Conservation (phyloP, 2,329 filamentous ascomycete genomes). For the Verticillium klebahnii region DNA sequence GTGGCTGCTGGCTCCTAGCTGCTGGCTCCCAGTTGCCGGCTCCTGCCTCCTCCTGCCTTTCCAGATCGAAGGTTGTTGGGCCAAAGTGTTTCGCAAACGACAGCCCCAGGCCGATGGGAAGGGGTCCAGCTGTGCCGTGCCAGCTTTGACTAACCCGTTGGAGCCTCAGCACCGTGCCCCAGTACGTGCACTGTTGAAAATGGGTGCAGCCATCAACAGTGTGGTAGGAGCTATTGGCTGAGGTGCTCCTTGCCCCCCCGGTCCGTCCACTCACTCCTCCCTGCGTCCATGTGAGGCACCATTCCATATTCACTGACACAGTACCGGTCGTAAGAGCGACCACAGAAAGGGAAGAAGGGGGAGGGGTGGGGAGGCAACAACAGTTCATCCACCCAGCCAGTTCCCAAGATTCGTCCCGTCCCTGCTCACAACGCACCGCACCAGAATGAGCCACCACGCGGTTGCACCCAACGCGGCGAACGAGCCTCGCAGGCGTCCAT, state of each 20-base stretch:
- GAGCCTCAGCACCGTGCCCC: too few relatives aligned
- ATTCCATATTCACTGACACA: not conserved
- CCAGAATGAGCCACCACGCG: not conserved
- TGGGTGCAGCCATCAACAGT: too few relatives aligned
- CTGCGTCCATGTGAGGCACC: not conserved
- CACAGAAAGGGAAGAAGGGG: too few relatives aligned
- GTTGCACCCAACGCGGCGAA: not conserved
- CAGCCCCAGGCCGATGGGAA: not conserved
- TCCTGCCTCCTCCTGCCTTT: not conserved
- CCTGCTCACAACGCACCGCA: not conserved
- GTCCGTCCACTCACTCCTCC: not conserved
- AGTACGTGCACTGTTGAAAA: too few relatives aligned
- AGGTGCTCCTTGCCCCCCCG: too few relatives aligned
- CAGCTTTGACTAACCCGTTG: too few relatives aligned
- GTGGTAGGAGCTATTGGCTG: not conserved
- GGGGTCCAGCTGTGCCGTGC: not conserved
- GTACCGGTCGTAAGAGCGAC: not conserved
- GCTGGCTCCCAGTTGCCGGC: not conserved
- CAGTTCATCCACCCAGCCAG: not conserved
- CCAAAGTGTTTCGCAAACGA: not conserved
- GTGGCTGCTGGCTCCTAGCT: not conserved
- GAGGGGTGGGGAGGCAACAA: not conserved
- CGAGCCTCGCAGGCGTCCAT: not conserved
- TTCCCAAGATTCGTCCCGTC: not conserved
- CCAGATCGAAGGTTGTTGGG: not conserved